Evolutionary conservation across 75 land plant species (phyloP), one percentile per base, ranked within the genome.

Genomic region (Picea glauca): DNA sequence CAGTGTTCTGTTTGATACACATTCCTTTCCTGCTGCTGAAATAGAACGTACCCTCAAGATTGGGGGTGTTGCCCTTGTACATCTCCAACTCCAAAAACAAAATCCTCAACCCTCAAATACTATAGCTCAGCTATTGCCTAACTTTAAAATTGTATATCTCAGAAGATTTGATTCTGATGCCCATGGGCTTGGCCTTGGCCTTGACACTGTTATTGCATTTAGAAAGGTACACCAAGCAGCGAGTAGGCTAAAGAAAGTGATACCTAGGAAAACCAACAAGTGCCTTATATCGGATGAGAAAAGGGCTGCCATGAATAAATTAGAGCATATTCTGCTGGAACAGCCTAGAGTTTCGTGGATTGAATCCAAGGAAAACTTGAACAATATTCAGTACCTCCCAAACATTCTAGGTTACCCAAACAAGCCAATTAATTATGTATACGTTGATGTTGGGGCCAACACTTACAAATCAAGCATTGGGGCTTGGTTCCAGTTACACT

Each of bases 291-390:
- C 57, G 12, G 81, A 88, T 11, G 79, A 46, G 4, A 82, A 78
- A 67, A 78, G 77, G 76, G 80, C 26, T 1, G 88, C 85, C 2
- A 66, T 91, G 73, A 62, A 79, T 13, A 72, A 81, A 4, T 82
- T 91, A 1, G 93, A 91, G 60, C 85, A 84, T 31, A 89, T 80
- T 3, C 81, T 85, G 0, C 86, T 91, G 20, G 93, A 91, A 76
- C 89, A 89, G 61, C 93, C 91, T 50, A 56, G 81, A 40, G 17
- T 63, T 14, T 32, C 81, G 6, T 81, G 60, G 56, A 46, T 13
- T 5, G 32, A 60, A 35, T 32, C 43, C 35, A 20, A 30, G 31
- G 46, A 79, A 76, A 9, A 64, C 35, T 30, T 78, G 43, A 77
- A 68, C 62, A 26, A 75, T 58, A 82, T 83, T 21, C 75, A 64